Conservation (phyloP, 2,329 filamentous ascomycete genomes). For the Colletotrichum caudatum region DNA sequence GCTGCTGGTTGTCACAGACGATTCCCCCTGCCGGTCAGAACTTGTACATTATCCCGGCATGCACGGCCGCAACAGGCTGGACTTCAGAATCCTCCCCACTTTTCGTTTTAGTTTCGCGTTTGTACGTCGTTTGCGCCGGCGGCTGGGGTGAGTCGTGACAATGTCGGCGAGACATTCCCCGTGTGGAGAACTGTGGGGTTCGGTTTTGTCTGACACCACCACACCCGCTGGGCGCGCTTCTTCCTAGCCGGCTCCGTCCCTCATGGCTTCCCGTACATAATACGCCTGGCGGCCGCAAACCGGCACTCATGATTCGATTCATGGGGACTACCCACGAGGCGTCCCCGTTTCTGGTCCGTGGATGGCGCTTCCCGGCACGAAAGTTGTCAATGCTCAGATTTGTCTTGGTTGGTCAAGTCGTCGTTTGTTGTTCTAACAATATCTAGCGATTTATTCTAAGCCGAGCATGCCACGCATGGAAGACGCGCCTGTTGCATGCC, state of each 20-base stretch:
- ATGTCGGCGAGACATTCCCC: conserved; percentile 19
- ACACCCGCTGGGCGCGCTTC: conserved; percentile 23
- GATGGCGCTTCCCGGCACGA: not conserved
- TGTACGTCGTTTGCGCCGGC: not conserved
- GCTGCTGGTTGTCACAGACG: not conserved
- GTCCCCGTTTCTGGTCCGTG: not conserved
- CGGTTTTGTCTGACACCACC: conserved; percentile 22
- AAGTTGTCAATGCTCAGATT: conserved; percentile 16
- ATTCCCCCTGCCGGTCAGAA: not conserved
- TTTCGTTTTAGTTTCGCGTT: not conserved
- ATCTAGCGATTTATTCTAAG: not conserved
- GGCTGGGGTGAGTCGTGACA: not conserved
- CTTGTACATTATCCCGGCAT: not conserved
- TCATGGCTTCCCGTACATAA: no score
- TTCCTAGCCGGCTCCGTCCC: conserved; percentile 13
- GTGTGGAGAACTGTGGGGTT: conserved; percentile 29
- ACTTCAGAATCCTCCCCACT: not conserved
- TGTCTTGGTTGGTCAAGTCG: not conserved
- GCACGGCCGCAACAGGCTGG: not conserved
- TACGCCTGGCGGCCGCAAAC: not conserved
- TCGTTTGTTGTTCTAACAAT: conserved; percentile 3
- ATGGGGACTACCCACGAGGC: not conserved
- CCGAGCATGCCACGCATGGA: not conserved
- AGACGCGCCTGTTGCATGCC: not conserved
- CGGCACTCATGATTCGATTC: not conserved